A percentile compares a stretch with the other conserved stretches of the same genome.
Conservation (phyloP, 139 green algal genomes). For the Micromonas commoda region DNA sequence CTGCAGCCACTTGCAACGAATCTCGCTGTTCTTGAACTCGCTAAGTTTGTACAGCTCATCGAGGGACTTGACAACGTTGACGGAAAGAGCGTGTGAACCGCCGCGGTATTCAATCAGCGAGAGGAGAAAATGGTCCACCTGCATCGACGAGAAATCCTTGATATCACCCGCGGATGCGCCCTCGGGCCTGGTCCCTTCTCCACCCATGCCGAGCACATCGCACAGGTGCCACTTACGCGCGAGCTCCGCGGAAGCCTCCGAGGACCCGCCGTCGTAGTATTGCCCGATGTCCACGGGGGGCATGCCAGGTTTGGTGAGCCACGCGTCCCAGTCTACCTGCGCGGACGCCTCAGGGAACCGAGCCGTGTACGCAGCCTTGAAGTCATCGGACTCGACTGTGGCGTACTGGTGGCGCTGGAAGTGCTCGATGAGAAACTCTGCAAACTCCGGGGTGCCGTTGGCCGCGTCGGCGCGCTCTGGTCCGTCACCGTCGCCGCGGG, state of each 20-base stretch:
- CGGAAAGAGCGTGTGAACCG: not conserved
- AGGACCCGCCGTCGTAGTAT: slow-evolving; percentile 70
- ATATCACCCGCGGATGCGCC: slow-evolving; percentile 35
- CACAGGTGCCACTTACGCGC: slow-evolving; percentile 3
- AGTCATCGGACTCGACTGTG: not conserved
- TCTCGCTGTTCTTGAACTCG: slow-evolving; percentile 3
- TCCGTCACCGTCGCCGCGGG: not conserved
- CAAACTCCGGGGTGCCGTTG: not conserved
- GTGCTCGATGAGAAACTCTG: slow-evolving; percentile 34
- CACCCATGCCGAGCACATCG: slow-evolving; percentile 47
- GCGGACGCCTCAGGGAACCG: not conserved
- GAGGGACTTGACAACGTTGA: slow-evolving; percentile 51
- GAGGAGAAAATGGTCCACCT: slow-evolving; percentile 3
- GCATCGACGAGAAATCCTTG: not conserved
- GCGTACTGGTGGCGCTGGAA: slow-evolving; percentile 45
- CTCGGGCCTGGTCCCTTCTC: slow-evolving; percentile 44
- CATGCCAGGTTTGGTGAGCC: slow-evolving; percentile 49
- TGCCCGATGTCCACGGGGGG: slow-evolving; percentile 51
- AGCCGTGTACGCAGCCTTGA: not conserved
- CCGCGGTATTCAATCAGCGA: not conserved
- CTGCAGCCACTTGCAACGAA: slow-evolving; percentile 24
- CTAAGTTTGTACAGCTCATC: slow-evolving; percentile 1
- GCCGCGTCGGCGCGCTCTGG: not conserved
- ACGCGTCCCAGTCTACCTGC: slow-evolving; percentile 50
- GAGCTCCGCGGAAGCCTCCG: slow-evolving; percentile 31